A percentile compares a stretch with the other conserved stretches of the same genome.
phyloP scores from a whole-genome alignment of 176 grass and related monocot species.

The Metroxylon sagu region DNA sequence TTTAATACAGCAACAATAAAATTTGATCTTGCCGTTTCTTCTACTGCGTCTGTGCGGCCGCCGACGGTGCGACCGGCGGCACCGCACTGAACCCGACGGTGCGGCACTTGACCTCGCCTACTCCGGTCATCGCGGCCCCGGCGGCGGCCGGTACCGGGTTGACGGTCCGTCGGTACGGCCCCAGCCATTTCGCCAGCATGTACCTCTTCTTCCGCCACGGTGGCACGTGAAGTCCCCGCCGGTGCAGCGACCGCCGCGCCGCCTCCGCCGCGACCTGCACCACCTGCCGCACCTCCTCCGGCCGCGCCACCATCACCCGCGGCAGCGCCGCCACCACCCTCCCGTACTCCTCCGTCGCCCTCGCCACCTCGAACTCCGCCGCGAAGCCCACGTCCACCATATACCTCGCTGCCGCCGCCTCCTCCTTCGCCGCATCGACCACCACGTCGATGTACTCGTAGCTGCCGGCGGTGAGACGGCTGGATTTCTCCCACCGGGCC shows the following conservation, averaged over 20 bases:
- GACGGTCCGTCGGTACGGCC: slow-evolving; percentile 4
- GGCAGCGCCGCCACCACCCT: slow-evolving; percentile 12
- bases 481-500: slow-evolving; percentile 1
- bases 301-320: slow-evolving; percentile 2
- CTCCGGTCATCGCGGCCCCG: background rate
- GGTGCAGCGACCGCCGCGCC: slow-evolving; percentile 8
- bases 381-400: slow-evolving; percentile 8
- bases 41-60: too few relatives aligned
- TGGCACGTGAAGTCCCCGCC: slow-evolving; percentile 12
- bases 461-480: slow-evolving; percentile 5
- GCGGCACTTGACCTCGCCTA: background rate
- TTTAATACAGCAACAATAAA: too few relatives aligned
- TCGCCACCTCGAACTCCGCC: slow-evolving; percentile 14
- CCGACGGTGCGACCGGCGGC: too few relatives aligned
- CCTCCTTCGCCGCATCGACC: background rate
- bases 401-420: background rate
- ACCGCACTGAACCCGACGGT: background rate
- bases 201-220: slow-evolving; percentile 15
- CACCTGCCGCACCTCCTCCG: slow-evolving; percentile 4
- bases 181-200: slow-evolving; percentile 9
- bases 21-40: too few relatives aligned
- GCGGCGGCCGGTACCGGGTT: background rate
- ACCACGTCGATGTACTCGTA: slow-evolving; percentile 15
- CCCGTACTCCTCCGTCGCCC: background rate
- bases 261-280: slow-evolving; percentile 1